phyloP scores from a whole-genome alignment of 2,329 filamentous ascomycete species.

The Coniochaeta ligniaria region DNA sequence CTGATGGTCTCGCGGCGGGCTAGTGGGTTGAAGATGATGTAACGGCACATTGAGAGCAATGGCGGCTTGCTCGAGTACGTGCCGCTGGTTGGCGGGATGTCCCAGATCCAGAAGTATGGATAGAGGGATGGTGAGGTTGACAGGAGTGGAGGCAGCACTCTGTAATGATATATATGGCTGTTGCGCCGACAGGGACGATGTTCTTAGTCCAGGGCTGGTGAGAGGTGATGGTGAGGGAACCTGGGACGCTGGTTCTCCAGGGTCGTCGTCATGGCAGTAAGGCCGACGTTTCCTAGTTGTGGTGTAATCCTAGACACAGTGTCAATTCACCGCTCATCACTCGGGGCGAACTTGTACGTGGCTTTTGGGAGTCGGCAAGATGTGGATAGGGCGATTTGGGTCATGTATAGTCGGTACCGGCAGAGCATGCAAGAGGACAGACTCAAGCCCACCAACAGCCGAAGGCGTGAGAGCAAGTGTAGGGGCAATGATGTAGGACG shows the following conservation, averaged over 20 bases:
- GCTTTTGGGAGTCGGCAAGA: conserved; percentile 11
- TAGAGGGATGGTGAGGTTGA: conserved; percentile 12
- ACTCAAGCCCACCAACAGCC: background rate
- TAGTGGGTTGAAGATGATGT: conserved; percentile 19
- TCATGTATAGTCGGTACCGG: conserved; percentile 6
- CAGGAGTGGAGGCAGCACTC: conserved; percentile 11
- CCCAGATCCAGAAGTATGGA: conserved; percentile 11
- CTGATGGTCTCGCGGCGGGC: conserved; percentile 7
- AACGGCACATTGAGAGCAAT: conserved; percentile 21
- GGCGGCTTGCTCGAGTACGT: conserved; percentile 26
- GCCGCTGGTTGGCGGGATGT: conserved; percentile 10
- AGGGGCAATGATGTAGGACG: background rate
- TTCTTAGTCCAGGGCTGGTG: conserved; percentile 12
- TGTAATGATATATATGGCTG: conserved; percentile 18
- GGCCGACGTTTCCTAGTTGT: conserved; percentile 37
- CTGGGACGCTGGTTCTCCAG: conserved; percentile 27
- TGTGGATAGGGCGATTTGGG: conserved; percentile 13
- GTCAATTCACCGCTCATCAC: conserved; percentile 33
- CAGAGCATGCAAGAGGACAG: background rate
- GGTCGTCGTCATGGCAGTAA: conserved; percentile 28
- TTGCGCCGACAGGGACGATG: conserved; percentile 14
- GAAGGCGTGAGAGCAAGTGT: background rate
- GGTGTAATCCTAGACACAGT: conserved; percentile 21
- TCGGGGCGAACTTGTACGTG: background rate
- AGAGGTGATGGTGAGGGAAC: conserved; percentile 16